A percentile compares a stretch with the other conserved stretches of the same genome.
phyloP scores from a whole-genome alignment of 768 basidiomycete species.

The Psilocybe cyanescens region DNA sequence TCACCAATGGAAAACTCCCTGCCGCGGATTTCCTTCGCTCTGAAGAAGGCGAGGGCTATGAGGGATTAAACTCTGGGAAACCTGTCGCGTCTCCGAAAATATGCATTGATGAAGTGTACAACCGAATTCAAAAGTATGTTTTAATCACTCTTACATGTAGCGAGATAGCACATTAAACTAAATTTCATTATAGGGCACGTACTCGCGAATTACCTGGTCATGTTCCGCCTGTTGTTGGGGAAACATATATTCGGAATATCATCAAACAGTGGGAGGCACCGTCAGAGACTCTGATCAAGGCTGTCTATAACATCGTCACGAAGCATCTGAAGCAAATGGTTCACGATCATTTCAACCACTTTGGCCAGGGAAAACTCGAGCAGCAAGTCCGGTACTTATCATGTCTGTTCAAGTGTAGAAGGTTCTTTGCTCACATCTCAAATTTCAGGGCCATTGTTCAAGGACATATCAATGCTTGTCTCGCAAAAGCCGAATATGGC shows the following conservation, averaged over 20 bases:
- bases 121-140: not conserved
- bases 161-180: not conserved
- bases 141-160: not conserved
- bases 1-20: not conserved
- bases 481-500: conserved; percentile 38
- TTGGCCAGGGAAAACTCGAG: conserved; percentile 56
- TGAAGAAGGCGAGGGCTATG: not conserved
- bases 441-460: conserved; percentile 34
- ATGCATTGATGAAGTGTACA: not conserved
- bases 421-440: not conserved
- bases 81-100: not conserved
- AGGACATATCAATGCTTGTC: conserved; percentile 51
- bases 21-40: not conserved
- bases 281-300: conserved; percentile 46
- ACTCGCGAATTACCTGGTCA: conserved; percentile 73
- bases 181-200: conserved; percentile 49
- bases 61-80: not conserved
- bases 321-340: conserved; percentile 48
- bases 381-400: conserved; percentile 44
- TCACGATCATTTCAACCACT: conserved; percentile 48
- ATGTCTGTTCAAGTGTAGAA: not conserved
- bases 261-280: conserved; percentile 55
- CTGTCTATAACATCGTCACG: conserved; percentile 38
- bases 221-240: conserved; percentile 66
- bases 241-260: conserved; percentile 48